Percentiles rank a stretch among this genome's conserved stretches.
phyloP scores from a whole-genome alignment of 2,329 filamentous ascomycete genomes.

The Trichoderma sp. region DNA sequence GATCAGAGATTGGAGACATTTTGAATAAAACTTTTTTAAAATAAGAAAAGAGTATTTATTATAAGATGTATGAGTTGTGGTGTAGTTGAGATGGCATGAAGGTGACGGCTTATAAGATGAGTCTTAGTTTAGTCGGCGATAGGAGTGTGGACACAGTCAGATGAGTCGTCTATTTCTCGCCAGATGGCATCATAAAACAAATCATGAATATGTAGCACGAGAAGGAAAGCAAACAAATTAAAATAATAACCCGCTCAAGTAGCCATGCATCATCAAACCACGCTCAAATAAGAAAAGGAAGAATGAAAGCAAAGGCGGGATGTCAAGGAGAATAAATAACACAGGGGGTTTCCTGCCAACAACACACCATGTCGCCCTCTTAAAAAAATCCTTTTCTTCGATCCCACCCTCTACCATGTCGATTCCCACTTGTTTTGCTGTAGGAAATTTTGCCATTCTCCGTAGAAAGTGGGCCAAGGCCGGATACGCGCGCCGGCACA shows the following conservation, averaged over 20 bases:
- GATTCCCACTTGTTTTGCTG: background rate
- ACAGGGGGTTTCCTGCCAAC: constrained; percentile 2
- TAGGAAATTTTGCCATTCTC: constrained; percentile 14
- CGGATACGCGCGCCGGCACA: constrained; percentile 12
- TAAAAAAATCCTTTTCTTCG: background rate
- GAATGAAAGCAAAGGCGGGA: background rate
- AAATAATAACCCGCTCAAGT: background rate
- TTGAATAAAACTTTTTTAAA: no score
- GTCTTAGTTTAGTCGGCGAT: background rate
- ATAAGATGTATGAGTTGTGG: background rate
- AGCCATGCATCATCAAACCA: background rate
- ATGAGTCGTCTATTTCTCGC: background rate
- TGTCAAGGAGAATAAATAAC: background rate
- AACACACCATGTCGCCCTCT: background rate
- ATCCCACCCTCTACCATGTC: background rate
- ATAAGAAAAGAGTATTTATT: no score
- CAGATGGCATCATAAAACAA: background rate
- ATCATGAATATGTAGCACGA: background rate
- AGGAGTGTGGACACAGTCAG: background rate
- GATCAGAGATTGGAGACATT: constrained; percentile 8
- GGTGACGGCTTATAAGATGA: background rate
- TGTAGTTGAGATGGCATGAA: background rate
- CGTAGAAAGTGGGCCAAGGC: constrained; percentile 9
- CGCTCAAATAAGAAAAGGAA: background rate
- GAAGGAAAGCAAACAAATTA: background rate